Conservation (phyloP, 2,329 filamentous ascomycete species). For the Raffaelea ambrosiae region DNA sequence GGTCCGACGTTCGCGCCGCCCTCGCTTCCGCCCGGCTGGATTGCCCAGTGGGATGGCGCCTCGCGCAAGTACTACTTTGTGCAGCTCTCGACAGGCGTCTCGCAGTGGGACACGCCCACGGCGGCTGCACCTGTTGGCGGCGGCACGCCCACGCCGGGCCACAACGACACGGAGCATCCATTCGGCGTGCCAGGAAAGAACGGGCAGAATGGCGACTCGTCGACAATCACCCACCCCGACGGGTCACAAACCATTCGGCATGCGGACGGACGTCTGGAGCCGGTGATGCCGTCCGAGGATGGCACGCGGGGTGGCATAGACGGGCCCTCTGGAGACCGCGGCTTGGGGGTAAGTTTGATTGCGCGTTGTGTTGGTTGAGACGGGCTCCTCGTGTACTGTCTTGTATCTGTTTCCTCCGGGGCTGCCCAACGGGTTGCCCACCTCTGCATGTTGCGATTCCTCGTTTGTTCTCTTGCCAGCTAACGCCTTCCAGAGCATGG, state of each 20-base stretch:
- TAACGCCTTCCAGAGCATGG: slow-evolving; percentile 40
- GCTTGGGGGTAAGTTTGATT: slow-evolving; percentile 50
- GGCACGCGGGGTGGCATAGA: slow-evolving; percentile 35
- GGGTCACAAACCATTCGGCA: slow-evolving; percentile 53
- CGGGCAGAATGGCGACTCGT: slow-evolving; percentile 13
- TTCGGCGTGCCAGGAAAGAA: slow-evolving; percentile 43
- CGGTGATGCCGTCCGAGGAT: slow-evolving; percentile 36
- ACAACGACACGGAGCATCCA: slow-evolving; percentile 47
- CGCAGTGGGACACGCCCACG: slow-evolving; percentile 67
- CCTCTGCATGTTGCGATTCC: not conserved
- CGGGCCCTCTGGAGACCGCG: slow-evolving; percentile 38
- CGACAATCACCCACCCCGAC: slow-evolving; percentile 50
- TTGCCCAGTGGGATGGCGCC: slow-evolving; percentile 58
- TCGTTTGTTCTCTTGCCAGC: slow-evolving; percentile 2
- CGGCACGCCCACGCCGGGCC: slow-evolving; percentile 40
- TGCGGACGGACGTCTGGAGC: slow-evolving; percentile 53
- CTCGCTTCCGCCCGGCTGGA: slow-evolving; percentile 56
- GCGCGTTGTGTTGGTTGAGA: not conserved
- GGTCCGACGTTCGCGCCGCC: slow-evolving; percentile 53
- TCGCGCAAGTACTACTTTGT: slow-evolving; percentile 64
- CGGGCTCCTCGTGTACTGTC: too few relatives aligned
- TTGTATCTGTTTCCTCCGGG: not conserved
- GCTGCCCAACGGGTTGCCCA: too few relatives aligned
- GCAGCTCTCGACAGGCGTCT: slow-evolving; percentile 61
- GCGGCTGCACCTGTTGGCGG: slow-evolving; percentile 53